These are phyloP conservation scores for Leersia perrieri DNA, from an alignment of 176 grass and related monocot species.

Conservation along the genomic window DNA sequence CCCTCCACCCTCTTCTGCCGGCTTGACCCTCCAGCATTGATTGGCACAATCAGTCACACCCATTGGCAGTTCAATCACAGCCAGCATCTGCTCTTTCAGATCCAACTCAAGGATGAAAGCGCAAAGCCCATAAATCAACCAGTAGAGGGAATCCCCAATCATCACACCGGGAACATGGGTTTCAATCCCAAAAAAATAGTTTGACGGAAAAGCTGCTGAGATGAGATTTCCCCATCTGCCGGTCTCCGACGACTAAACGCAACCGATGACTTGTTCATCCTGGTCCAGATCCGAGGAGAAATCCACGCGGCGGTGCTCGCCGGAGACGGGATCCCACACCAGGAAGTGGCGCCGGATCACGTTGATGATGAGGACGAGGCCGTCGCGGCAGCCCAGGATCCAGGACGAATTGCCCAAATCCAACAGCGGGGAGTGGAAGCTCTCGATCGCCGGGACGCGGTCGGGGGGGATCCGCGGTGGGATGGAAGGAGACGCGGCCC, in stretches of 20 bases:
- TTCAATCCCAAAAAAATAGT: too few species aligned
- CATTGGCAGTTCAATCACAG: background rate
- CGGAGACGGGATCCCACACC: slow-evolving; percentile 14
- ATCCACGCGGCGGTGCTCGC: background rate
- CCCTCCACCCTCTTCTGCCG: background rate
- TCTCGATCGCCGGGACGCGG: background rate
- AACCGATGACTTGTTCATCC: background rate
- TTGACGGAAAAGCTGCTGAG: background rate
- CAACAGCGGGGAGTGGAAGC: background rate
- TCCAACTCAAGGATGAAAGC: background rate
- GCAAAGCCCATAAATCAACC: background rate
- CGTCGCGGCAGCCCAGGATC: slow-evolving; percentile 13
- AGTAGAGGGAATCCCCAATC: background rate
- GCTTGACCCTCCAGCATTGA: background rate
- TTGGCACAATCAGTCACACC: background rate
- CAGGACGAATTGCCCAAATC: background rate
- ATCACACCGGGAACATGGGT: background rate
- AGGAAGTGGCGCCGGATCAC: background rate
- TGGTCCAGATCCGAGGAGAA: too few species aligned
- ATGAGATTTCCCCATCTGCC: background rate
- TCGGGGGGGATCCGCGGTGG: background rate
- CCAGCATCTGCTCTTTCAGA: background rate
- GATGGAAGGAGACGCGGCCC: background rate
- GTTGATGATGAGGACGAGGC: background rate
- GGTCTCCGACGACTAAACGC: background rate